Evolutionary conservation across 2,329 filamentous ascomycete species (phyloP).

Genomic region (Colletotrichum neosansevieriae): DNA sequence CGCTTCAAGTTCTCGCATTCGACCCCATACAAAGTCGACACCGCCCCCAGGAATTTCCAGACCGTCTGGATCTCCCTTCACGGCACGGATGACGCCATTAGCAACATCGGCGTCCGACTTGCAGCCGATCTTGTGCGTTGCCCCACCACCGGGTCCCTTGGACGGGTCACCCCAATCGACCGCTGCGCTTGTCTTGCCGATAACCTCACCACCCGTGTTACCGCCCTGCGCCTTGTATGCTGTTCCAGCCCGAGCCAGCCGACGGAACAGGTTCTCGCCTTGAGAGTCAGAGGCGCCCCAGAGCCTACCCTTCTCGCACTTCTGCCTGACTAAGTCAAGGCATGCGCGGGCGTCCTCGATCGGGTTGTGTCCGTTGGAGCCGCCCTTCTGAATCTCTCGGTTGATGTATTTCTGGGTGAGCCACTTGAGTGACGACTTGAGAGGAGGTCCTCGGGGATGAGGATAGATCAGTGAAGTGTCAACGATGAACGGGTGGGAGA

Average conservation of each 20-base stretch:
- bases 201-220: slow-evolving; percentile 63
- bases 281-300: slow-evolving; percentile 87
- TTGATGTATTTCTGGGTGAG: slow-evolving; percentile 87
- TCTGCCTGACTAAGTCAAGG: slow-evolving; percentile 92
- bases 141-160: slow-evolving; percentile 67
- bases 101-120: slow-evolving; percentile 70
- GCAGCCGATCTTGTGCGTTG: slow-evolving; percentile 69
- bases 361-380: slow-evolving; percentile 83
- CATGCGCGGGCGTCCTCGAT: slow-evolving; percentile 93
- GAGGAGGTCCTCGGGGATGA: slow-evolving; percentile 87
- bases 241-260: slow-evolving; percentile 75
- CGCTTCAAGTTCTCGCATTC: slow-evolving; percentile 74
- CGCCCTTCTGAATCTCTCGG: slow-evolving; percentile 88
- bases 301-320: slow-evolving; percentile 89
- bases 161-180: slow-evolving; percentile 90
- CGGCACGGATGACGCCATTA: slow-evolving; percentile 66
- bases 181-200: slow-evolving; percentile 76
- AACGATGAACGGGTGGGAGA: slow-evolving; percentile 92
- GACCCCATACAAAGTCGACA: slow-evolving; percentile 76
- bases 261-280: slow-evolving; percentile 90
- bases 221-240: slow-evolving; percentile 73
- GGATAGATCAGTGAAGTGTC: slow-evolving; percentile 93
- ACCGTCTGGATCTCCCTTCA: slow-evolving; percentile 69
- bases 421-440: slow-evolving; percentile 93
- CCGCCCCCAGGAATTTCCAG: slow-evolving; percentile 69